These are phyloP conservation scores for Pezicula radicicola DNA, from an alignment of 2,329 filamentous ascomycete species.

Conservation along the genomic window DNA sequence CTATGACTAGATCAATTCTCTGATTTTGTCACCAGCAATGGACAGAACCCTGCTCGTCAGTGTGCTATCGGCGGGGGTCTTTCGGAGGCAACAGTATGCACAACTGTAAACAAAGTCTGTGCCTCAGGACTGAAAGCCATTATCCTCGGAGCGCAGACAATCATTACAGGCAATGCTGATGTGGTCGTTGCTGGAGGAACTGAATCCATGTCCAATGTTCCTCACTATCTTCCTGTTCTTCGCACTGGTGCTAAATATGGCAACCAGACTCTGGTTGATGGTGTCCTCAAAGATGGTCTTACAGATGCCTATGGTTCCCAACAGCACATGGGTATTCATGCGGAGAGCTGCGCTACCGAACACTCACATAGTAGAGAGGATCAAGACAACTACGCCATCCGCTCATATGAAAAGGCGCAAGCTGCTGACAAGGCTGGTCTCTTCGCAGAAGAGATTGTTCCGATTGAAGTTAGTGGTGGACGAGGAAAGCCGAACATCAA, in stretches of 20 bases:
- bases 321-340: constrained; percentile 94
- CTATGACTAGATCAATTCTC: constrained; percentile 7
- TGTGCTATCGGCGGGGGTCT: constrained; percentile 89
- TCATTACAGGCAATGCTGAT: constrained; percentile 91
- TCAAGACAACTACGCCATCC: constrained; percentile 95
- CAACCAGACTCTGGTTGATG: constrained; percentile 83
- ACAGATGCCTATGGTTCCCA: constrained; percentile 89
- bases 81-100: constrained; percentile 74
- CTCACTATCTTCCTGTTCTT: constrained; percentile 89
- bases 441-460: constrained; percentile 84
- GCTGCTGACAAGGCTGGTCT: constrained; percentile 76
- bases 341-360: constrained; percentile 86
- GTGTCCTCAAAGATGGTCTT: constrained; percentile 89
- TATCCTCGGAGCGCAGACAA: constrained; percentile 91
- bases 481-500: constrained; percentile 84
- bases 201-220: constrained; percentile 98
- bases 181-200: constrained; percentile 92
- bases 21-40: constrained; percentile 57
- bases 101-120: constrained; percentile 98
- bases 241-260: constrained; percentile 92
- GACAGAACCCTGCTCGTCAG: constrained; percentile 94
- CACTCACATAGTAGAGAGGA: constrained; percentile 73
- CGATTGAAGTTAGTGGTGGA: constrained; percentile 81
- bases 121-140: constrained; percentile 93
- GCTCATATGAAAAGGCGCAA: constrained; percentile 91